A percentile compares a stretch with the other conserved stretches of the same genome.
These are phyloP conservation scores for Trichoderma atrobrunneum DNA, from an alignment of 2,329 filamentous ascomycete species.

Conservation along the genomic window DNA sequence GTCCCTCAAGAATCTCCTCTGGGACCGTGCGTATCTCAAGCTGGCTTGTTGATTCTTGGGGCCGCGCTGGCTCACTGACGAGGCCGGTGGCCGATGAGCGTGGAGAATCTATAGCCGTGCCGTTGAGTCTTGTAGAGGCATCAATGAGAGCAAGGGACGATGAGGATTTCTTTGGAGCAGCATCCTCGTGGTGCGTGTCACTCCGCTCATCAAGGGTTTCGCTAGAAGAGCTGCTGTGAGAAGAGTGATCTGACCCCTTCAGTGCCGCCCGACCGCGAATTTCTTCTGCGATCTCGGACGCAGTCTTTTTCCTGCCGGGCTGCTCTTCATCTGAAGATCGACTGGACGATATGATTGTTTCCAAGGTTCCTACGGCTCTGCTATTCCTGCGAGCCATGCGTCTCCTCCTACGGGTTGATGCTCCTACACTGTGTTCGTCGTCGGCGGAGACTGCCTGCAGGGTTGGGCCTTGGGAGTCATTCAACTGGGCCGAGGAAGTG, in stretches of 20 bases:
- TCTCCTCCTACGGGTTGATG: conserved; percentile 37
- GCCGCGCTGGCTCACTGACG: conserved; percentile 54
- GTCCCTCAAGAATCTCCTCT: conserved; percentile 28
- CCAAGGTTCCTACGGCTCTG: conserved; percentile 59
- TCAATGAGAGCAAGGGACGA: conserved; percentile 40
- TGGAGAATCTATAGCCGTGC: conserved; percentile 30
- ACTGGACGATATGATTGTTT: conserved; percentile 66
- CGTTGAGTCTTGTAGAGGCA: conserved; percentile 32
- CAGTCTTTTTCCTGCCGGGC: conserved; percentile 54
- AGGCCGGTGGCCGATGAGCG: conserved; percentile 42
- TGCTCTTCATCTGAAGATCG: conserved; percentile 62
- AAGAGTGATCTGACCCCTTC: conserved; percentile 36
- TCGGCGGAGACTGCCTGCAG: conserved; percentile 57
- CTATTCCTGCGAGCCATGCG: conserved; percentile 46
- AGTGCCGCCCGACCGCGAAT: conserved; percentile 48
- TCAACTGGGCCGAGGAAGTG: conserved; percentile 29
- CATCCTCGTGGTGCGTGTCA: conserved; percentile 23
- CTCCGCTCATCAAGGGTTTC: conserved; percentile 32
- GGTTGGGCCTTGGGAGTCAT: conserved; percentile 47
- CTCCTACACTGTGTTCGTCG: conserved; percentile 46
- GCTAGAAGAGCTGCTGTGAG: conserved; percentile 32
- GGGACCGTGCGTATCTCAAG: conserved; percentile 44
- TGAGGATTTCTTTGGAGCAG: conserved; percentile 27
- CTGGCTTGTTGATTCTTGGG: conserved; percentile 54
- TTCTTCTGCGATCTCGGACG: conserved; percentile 53